Evolutionary conservation across 805 yeast species (phyloP).

Genomic region (Teunomyces panamensis): DNA sequence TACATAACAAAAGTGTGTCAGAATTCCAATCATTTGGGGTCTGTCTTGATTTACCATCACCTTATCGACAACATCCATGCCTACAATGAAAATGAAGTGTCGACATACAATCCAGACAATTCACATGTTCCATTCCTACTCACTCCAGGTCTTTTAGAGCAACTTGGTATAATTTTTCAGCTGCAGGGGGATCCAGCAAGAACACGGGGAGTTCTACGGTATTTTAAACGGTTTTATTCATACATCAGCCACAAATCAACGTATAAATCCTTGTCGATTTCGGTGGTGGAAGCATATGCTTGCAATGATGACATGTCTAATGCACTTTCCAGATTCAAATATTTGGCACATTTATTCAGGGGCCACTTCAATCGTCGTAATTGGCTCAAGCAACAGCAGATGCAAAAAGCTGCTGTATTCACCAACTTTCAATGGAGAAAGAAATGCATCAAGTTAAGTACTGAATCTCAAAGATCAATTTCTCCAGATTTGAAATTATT

Average conservation of each 20-base stretch:
- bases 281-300: slow-evolving; percentile 32
- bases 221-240: slow-evolving; percentile 39
- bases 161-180: slow-evolving; percentile 27
- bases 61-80: slow-evolving; percentile 25
- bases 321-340: slow-evolving; percentile 23
- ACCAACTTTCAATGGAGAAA: slow-evolving; percentile 21
- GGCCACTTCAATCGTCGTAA: slow-evolving; percentile 18
- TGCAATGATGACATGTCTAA: slow-evolving; percentile 15
- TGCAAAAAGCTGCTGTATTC: slow-evolving; percentile 12
- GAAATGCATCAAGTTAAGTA: slow-evolving; percentile 18
- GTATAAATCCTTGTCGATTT: slow-evolving; percentile 25
- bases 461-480: not conserved
- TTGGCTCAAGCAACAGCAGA: slow-evolving; percentile 8
- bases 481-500: slow-evolving; percentile 6
- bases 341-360: slow-evolving; percentile 14
- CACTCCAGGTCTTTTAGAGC: slow-evolving; percentile 22
- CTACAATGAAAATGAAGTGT: slow-evolving; percentile 11
- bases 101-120: slow-evolving; percentile 13
- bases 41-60: slow-evolving; percentile 34
- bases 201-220: slow-evolving; percentile 28
- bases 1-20: slow-evolving; percentile 24
- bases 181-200: slow-evolving; percentile 22
- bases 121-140: slow-evolving; percentile 32
- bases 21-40: slow-evolving; percentile 25
- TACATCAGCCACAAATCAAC: slow-evolving; percentile 25